Evolutionary conservation across 768 basidiomycete genomes (phyloP), one percentile per base, ranked within the genome.

Genomic region (Cubamyces lactineus): DNA sequence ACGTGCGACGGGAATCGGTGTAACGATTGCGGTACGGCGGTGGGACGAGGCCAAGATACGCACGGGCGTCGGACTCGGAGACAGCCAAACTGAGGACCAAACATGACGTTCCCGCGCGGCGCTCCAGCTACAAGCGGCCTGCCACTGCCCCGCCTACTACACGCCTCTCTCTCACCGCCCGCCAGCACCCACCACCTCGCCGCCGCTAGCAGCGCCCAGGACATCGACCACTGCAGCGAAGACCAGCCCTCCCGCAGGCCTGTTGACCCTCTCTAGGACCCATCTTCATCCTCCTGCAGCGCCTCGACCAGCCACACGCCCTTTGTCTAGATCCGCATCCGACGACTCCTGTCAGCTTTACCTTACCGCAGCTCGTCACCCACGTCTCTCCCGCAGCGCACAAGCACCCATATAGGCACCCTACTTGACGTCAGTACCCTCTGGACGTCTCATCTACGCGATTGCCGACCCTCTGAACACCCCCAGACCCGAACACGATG

Each of bases 401-500:
- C 34, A 30, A 46, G 42, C 59, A 53, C 30, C 43, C 5, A 43
- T 38, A 38, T 58, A 55, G 12, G 30, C 60, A 16, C 40, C 61
- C 24, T 15, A 7, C 16, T 26, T 23, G 13, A 8, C 48, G 19
- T 13, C 13, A 13, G 12, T 47, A 47, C 46, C 46, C 21, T 21
- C 42, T 40, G 40, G 57, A 21, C 23, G 24, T 39, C 30, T 38
- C 40, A 13, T 17, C 21, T 23, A 11, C 47, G 15, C 19, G 3
- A 43, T n/a, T 17, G 38, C 30, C 19, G 12, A 45, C 38, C 26
- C 55, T 26, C 23, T 2, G 12, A 40, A 38, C 60, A 17, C 30
- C 28, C 30, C 50, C 45, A 6, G n/a, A 30, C 41, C 34, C 34
- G 34, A 34, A 9, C 34, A 34, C 34, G 34, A 96, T 96, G 94